Evolutionary conservation across 1,284 basidiomycete species (phyloP).

Genomic region (Ceratobasidium theobromae): DNA sequence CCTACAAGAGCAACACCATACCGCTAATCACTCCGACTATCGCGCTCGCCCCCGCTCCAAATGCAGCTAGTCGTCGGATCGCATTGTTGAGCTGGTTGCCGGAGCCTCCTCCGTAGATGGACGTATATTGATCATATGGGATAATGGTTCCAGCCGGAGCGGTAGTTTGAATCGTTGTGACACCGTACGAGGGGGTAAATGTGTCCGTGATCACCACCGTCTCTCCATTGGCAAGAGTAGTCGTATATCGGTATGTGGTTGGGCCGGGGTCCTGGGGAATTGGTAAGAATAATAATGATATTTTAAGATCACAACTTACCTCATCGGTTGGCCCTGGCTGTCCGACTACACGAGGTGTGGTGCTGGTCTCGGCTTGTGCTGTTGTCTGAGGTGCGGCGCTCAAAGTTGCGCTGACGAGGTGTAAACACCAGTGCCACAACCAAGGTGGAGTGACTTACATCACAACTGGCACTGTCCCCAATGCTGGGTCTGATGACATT

Average conservation of each 20-base stretch:
- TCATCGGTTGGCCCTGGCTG: slow-evolving; percentile 51
- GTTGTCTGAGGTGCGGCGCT: not conserved
- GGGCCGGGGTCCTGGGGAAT: slow-evolving; percentile 46
- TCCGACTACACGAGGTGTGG: slow-evolving; percentile 41
- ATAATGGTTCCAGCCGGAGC: slow-evolving; percentile 55
- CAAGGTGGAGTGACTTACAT: slow-evolving; percentile 48
- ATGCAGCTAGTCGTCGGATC: not conserved
- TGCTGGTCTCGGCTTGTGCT: slow-evolving; percentile 52
- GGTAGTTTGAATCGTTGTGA: slow-evolving; percentile 46
- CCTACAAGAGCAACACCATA: not conserved
- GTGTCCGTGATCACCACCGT: slow-evolving; percentile 44
- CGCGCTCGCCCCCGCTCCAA: not conserved
- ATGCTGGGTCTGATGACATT: slow-evolving; percentile 50
- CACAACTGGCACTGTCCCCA: slow-evolving; percentile 49
- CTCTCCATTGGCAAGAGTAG: slow-evolving; percentile 58
- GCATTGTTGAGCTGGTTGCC: not conserved
- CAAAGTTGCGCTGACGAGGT: slow-evolving; percentile 9
- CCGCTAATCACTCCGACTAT: not conserved
- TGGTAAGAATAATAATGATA: not conserved
- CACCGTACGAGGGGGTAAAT: slow-evolving; percentile 60
- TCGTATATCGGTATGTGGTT: slow-evolving; percentile 62
- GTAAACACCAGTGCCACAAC: not conserved
- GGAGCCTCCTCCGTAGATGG: slow-evolving; percentile 8
- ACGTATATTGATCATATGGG: slow-evolving; percentile 23
- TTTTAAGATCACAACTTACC: too few relatives aligned